phyloP scores from a whole-genome alignment of 2,329 filamentous ascomycete species.

The Ophiocordyceps australis region DNA sequence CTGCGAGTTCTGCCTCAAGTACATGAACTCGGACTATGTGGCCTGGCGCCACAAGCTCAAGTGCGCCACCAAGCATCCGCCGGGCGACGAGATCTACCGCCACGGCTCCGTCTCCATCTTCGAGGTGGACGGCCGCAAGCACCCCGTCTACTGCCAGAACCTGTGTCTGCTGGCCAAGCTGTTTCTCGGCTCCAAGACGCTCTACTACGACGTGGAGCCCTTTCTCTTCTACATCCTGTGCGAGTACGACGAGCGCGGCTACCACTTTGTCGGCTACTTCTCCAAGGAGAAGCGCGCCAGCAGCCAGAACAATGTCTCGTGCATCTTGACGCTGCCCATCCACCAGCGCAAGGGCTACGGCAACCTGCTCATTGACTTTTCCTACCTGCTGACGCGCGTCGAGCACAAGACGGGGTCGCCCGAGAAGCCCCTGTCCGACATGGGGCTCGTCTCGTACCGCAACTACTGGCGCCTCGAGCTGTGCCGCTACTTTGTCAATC shows the following conservation, averaged over 20 bases:
- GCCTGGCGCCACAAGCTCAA: slow-evolving; percentile 96
- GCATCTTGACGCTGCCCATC: slow-evolving; percentile 87
- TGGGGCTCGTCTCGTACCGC: slow-evolving; percentile 91
- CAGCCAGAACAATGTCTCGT: slow-evolving; percentile 93
- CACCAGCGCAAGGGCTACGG: slow-evolving; percentile 96
- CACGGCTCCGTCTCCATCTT: slow-evolving; percentile 86
- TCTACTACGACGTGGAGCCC: slow-evolving; percentile 95
- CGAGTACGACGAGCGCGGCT: slow-evolving; percentile 78
- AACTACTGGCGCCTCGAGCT: slow-evolving; percentile 92
- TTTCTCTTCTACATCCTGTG: slow-evolving; percentile 97
- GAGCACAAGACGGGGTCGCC: slow-evolving; percentile 91
- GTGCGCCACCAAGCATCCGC: slow-evolving; percentile 89
- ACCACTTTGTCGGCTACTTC: slow-evolving; percentile 98
- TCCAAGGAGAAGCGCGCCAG: slow-evolving; percentile 94
- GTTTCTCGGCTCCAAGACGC: slow-evolving; percentile 94
- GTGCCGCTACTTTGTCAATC: slow-evolving; percentile 61
- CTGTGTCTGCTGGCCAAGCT: slow-evolving; percentile 89
- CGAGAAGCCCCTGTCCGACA: slow-evolving; percentile 93
- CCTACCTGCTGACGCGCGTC: slow-evolving; percentile 83
- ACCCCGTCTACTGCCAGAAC: slow-evolving; percentile 97
- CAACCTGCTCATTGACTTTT: slow-evolving; percentile 93
- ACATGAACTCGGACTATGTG: slow-evolving; percentile 98
- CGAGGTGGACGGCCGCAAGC: slow-evolving; percentile 91
- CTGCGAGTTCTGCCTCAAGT: slow-evolving; percentile 97
- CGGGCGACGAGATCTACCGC: slow-evolving; percentile 94